These are phyloP conservation scores for Termitomyces sp. DNA, from an alignment of 768 basidiomycete genomes.

Conservation along the genomic window DNA sequence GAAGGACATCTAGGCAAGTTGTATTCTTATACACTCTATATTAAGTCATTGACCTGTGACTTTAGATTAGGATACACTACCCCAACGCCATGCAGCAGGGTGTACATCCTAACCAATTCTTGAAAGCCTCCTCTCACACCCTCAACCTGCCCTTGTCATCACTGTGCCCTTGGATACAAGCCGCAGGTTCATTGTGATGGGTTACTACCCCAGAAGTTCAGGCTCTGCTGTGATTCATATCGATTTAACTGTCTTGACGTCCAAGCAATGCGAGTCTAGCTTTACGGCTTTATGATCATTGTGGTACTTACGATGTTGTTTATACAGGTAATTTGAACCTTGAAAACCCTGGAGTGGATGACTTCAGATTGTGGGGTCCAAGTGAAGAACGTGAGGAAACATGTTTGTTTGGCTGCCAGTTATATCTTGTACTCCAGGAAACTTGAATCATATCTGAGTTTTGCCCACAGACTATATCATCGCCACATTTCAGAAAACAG, in stretches of 20 bases:
- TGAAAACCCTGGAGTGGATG: slow-evolving; percentile 77
- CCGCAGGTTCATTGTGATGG: slow-evolving; percentile 86
- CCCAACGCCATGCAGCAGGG: too few relatives aligned
- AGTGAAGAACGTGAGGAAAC: slow-evolving; percentile 80
- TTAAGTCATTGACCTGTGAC: too few relatives aligned
- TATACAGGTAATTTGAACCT: slow-evolving; percentile 64
- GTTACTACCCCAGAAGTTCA: slow-evolving; percentile 44
- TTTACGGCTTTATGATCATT: neutral
- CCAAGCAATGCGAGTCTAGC: slow-evolving; percentile 59
- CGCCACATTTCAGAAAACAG: slow-evolving; percentile 79
- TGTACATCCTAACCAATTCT: too few relatives aligned
- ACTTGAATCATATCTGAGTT: neutral
- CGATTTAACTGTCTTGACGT: slow-evolving; percentile 82
- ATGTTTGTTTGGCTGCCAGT: slow-evolving; percentile 92
- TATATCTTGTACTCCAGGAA: slow-evolving; percentile 22
- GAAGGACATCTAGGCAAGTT: too few relatives aligned
- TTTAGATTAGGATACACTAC: too few relatives aligned
- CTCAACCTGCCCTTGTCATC: too few relatives aligned
- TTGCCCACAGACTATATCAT: slow-evolving; percentile 74
- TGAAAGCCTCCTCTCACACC: too few relatives aligned
- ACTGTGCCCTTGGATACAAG: slow-evolving; percentile 91
- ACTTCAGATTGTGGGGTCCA: slow-evolving; percentile 97
- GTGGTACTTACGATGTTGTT: slow-evolving; percentile 4
- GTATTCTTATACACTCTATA: too few relatives aligned
- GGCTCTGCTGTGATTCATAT: slow-evolving; percentile 74